phyloP scores from a whole-genome alignment of 148 eudicot species.

The Camellia granthamiana region DNA sequence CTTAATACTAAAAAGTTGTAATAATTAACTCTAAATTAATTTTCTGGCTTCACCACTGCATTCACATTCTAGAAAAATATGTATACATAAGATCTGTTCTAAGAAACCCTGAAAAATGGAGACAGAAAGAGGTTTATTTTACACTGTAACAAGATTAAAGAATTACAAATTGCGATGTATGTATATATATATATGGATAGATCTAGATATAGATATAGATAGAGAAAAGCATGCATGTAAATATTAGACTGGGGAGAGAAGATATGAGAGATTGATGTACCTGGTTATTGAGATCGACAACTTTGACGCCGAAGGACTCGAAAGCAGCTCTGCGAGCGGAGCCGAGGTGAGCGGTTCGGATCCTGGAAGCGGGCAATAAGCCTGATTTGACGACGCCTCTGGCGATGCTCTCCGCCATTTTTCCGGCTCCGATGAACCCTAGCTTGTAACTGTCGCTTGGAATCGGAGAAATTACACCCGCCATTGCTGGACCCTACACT shows the following conservation, averaged over 20 bases:
- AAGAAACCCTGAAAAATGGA: not conserved
- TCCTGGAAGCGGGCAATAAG: conserved; percentile 64
- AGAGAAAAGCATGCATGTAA: too few species aligned
- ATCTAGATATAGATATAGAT: not conserved
- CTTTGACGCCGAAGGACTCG: conserved; percentile 78
- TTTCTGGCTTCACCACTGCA: not conserved
- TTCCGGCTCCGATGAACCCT: conserved; percentile 96
- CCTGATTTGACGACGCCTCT: conserved; percentile 76
- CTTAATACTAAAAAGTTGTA: too few species aligned
- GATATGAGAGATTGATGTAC: conserved; percentile 24
- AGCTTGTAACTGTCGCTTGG: conserved; percentile 64
- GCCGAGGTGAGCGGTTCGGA: conserved; percentile 74
- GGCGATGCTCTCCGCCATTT: conserved; percentile 98
- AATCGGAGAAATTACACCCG: conserved; percentile 35
- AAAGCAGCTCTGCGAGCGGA: conserved; percentile 62
- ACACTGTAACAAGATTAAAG: not conserved
- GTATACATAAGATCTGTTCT: not conserved
- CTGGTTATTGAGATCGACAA: conserved; percentile 59
- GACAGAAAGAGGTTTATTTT: not conserved
- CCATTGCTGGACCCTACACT: conserved; percentile 22
- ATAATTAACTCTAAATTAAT: too few species aligned
- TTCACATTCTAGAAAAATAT: not conserved
- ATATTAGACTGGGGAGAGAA: not conserved
- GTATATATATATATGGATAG: not conserved
- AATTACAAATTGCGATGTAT: not conserved